Evolutionary conservation across 805 yeast genomes (phyloP).

Genomic region (Saccharomycopsis sp.): DNA sequence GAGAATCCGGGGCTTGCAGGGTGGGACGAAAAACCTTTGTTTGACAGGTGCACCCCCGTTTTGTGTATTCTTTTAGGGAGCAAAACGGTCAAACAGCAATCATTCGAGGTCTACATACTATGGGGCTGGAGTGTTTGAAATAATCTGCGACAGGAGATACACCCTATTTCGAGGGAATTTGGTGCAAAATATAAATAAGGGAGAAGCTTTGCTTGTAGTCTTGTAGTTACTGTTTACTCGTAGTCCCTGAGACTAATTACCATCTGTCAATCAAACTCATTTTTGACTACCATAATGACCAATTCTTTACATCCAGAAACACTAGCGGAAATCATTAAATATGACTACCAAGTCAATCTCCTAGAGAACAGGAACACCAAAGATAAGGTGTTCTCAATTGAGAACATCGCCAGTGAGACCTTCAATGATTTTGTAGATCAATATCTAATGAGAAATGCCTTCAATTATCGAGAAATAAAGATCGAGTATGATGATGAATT

Average conservation of each 20-base stretch:
- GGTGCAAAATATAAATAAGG: too few species aligned
- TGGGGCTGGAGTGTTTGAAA: neutral
- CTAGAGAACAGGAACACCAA: slow-evolving; percentile 12
- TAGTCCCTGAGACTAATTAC: neutral
- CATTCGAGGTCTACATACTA: neutral
- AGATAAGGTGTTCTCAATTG: slow-evolving; percentile 13
- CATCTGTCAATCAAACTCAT: neutral
- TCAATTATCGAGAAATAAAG: slow-evolving; percentile 16
- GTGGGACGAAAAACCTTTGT: neutral
- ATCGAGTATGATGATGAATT: slow-evolving; percentile 20
- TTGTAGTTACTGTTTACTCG: neutral
- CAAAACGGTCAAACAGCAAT: neutral
- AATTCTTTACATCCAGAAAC: slow-evolving; percentile 9
- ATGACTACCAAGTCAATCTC: slow-evolving; percentile 12
- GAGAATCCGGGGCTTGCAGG: neutral
- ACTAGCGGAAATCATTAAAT: slow-evolving; percentile 16
- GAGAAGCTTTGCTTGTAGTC: neutral
- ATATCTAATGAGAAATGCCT: slow-evolving; percentile 7
- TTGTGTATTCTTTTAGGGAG: neutral
- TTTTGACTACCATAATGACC: neutral
- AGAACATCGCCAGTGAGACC: slow-evolving; percentile 11
- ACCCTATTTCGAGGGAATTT: neutral
- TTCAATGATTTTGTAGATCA: slow-evolving; percentile 22
- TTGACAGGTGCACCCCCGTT: neutral
- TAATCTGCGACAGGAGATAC: neutral